phyloP scores from a whole-genome alignment of 2,329 filamentous ascomycete species.

The Capronia coronata region DNA sequence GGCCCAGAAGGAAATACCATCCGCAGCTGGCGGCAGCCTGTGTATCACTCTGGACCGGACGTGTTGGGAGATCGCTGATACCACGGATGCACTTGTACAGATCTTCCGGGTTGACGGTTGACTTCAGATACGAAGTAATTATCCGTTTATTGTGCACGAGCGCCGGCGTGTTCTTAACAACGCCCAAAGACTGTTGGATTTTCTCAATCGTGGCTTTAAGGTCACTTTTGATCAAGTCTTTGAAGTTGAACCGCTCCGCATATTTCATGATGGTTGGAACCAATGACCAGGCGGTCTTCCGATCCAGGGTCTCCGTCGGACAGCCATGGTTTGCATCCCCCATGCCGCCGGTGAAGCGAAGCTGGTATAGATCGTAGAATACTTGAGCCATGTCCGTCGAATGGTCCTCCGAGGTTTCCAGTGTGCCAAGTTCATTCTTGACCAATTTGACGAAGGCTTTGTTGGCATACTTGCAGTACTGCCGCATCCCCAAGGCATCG shows the following conservation, averaged over 20 bases:
- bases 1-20: constrained; percentile 88
- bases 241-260: constrained; percentile 76
- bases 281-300: constrained; percentile 69
- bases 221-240: constrained; percentile 85
- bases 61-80: constrained; percentile 64
- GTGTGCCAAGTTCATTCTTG: constrained; percentile 72
- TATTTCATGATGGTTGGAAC: constrained; percentile 78
- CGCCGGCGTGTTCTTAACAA: constrained; percentile 68
- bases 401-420: constrained; percentile 71
- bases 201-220: constrained; percentile 86
- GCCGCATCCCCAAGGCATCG: constrained; percentile 73
- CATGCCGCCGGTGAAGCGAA: constrained; percentile 64
- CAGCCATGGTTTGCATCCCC: constrained; percentile 75
- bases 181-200: constrained; percentile 79
- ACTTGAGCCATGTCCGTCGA: constrained; percentile 83
- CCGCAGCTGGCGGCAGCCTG: constrained; percentile 66
- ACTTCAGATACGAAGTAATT: constrained; percentile 72
- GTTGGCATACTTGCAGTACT: constrained; percentile 76
- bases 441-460: constrained; percentile 85
- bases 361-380: constrained; percentile 72
- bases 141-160: constrained; percentile 84
- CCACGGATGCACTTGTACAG: constrained; percentile 77
- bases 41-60: constrained; percentile 63
- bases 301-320: constrained; percentile 68
- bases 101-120: constrained; percentile 72